Evolutionary conservation across 2,329 filamentous ascomycete species (phyloP), one percentile per base, ranked within the genome.

Genomic region (Didymella pinodella): DNA sequence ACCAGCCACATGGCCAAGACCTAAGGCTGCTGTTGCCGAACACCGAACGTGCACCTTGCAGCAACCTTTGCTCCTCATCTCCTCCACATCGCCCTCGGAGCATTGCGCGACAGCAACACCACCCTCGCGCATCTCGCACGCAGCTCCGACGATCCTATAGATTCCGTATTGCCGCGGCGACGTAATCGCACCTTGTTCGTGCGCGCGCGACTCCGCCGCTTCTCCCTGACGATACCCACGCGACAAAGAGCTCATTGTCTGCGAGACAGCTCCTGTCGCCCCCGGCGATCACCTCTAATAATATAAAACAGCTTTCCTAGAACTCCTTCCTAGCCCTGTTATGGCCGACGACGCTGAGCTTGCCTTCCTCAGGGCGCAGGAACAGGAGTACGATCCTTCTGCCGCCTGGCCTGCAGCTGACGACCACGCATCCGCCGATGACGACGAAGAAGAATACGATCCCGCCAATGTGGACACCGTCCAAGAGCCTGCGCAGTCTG

Each of bases 301-400:
- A 51, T 48, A 38, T 34, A 50, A 29, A 56, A 48, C 50, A 61
- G 49, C 49, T 46, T 44, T 45, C 34, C 34, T 12, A 28, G 4
- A 14, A 48, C 36, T 28, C 26, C 48, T 43, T 26, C 49, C 46
- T 52, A 57, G 64, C 61, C 58, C 57, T 49, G 85, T 85, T 52
- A 85, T 85, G 83, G 81, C 82, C 54, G 82, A 82, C 68, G 83
- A 83, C 68, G 78, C 81, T 59, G 83, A 85, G 74, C 76, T 80
- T 59, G 82, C 82, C 62, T 85, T 84, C 67, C 80, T 85, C 59
- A 75, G 80, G 66, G 79, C 81, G 41, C 81, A 85, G 75, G 70
- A 75, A 62, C 57, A 68, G 26, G 71, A 75, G 60, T 77, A 74
- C 55, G 79, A 81, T 65, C 74, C 75, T 57, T 74, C 75, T 45